A percentile compares a stretch with the other conserved stretches of the same genome.
phyloP scores from a whole-genome alignment of 768 basidiomycete species.

The Xerocomellus chrysenteron region DNA sequence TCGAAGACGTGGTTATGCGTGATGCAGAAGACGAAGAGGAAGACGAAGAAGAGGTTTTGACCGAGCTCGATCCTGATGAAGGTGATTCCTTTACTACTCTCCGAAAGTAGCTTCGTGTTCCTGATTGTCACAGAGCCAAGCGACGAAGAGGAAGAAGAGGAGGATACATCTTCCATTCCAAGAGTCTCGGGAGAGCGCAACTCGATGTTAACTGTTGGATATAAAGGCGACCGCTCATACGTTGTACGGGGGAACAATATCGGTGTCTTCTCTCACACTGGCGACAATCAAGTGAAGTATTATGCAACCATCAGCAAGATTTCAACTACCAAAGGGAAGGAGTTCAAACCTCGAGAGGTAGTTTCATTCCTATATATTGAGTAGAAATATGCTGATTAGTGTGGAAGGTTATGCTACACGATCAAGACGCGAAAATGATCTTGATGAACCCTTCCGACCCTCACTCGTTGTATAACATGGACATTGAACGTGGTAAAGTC shows the following conservation, averaged over 20 bases:
- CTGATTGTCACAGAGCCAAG: conserved; percentile 44
- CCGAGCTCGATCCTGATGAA: conserved; percentile 63
- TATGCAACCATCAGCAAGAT: conserved; percentile 85
- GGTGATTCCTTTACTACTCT: conserved; percentile 38
- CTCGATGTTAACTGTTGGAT: conserved; percentile 88
- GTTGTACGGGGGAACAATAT: conserved; percentile 91
- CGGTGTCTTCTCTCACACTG: conserved; percentile 81
- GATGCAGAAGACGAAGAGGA: conserved; percentile 73
- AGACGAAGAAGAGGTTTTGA: conserved; percentile 74
- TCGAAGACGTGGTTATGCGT: conserved; percentile 87
- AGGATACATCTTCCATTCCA: conserved; percentile 36
- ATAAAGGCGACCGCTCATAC: conserved; percentile 93
- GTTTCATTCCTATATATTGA: conserved; percentile 15
- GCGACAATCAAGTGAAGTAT: conserved; percentile 74
- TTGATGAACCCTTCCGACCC: conserved; percentile 81
- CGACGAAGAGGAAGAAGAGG: conserved; percentile 40
- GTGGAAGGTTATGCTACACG: conserved; percentile 88
- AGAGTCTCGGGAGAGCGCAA: conserved; percentile 66
- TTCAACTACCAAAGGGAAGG: conserved; percentile 73
- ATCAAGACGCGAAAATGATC: conserved; percentile 95
- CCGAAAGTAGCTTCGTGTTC: not conserved
- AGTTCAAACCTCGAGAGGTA: conserved; percentile 86
- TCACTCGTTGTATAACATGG: conserved; percentile 84
- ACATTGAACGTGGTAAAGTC: conserved; percentile 92
- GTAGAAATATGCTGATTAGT: conserved; percentile 6